Conservation (phyloP, 345 rosid species). For the Trapa bicornis region DNA sequence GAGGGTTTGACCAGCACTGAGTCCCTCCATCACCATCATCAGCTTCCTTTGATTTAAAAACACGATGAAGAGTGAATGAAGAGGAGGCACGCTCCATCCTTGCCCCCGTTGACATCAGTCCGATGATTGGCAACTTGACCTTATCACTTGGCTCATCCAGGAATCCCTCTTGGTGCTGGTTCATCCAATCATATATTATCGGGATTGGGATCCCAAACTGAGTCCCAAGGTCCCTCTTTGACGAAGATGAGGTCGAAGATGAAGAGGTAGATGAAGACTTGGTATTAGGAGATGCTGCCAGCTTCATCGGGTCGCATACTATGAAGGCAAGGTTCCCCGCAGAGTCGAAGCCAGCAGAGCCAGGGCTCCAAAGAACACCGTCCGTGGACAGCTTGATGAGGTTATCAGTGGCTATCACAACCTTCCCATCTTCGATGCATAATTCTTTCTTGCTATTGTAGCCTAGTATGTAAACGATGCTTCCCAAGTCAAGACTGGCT, state of each 20-base stretch:
- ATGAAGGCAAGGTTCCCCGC: constrained; percentile 92
- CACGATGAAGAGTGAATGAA: constrained; percentile 70
- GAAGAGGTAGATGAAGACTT: constrained; percentile 52
- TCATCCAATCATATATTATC: constrained; percentile 82
- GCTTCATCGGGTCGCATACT: constrained; percentile 94
- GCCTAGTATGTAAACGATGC: constrained; percentile 63
- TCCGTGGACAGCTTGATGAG: constrained; percentile 78
- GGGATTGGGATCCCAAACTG: constrained; percentile 95
- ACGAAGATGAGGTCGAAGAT: constrained; percentile 51
- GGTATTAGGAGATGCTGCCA: constrained; percentile 74
- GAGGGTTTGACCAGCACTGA: constrained; percentile 40
- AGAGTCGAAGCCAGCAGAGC: constrained; percentile 90
- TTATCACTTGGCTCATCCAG: constrained; percentile 65
- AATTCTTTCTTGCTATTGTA: constrained; percentile 49
- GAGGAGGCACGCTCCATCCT: constrained; percentile 81
- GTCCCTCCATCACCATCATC: constrained; percentile 33
- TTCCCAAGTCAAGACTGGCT: constrained; percentile 68
- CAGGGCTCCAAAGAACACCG: constrained; percentile 70
- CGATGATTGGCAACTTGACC: constrained; percentile 73
- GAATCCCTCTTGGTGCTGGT: constrained; percentile 97
- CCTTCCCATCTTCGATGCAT: constrained; percentile 76
- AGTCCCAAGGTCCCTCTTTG: constrained; percentile 52
- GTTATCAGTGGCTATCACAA: constrained; percentile 86
- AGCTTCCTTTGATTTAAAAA: constrained; percentile 55
- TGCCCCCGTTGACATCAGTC: constrained; percentile 85